phyloP scores from a whole-genome alignment of 345 rosid genomes.

The Anastatica hierochuntica region DNA sequence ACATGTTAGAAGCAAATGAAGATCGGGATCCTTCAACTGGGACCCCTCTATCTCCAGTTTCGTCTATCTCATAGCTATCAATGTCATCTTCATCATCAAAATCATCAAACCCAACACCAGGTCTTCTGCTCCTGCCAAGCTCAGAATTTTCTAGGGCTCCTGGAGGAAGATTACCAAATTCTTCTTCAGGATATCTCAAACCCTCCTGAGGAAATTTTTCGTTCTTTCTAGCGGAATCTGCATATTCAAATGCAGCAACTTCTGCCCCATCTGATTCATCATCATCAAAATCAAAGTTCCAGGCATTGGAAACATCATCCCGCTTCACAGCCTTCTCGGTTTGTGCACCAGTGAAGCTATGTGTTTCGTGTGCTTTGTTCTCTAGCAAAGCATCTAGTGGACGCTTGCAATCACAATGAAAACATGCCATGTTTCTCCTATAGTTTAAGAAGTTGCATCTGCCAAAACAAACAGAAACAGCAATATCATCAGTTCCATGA shows the following conservation, averaged over 20 bases:
- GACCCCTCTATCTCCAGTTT: slow-evolving; percentile 25
- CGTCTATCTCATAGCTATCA: slow-evolving; percentile 81
- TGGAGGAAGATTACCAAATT: slow-evolving; percentile 22
- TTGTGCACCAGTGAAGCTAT: slow-evolving; percentile 33
- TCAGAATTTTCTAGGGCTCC: slow-evolving; percentile 40
- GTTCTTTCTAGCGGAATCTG: slow-evolving; percentile 42
- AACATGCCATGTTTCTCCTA: slow-evolving; percentile 84
- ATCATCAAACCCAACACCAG: slow-evolving; percentile 75
- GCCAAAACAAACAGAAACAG: slow-evolving; percentile 27
- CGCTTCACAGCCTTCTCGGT: slow-evolving; percentile 34
- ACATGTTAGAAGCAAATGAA: slow-evolving; percentile 24
- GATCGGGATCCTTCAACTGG: slow-evolving; percentile 17
- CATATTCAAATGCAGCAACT: slow-evolving; percentile 86
- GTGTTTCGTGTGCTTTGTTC: slow-evolving; percentile 44
- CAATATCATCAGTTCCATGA: neutral
- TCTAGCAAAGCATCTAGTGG: slow-evolving; percentile 67
- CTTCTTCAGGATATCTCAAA: slow-evolving; percentile 33
- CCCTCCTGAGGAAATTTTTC: slow-evolving; percentile 29
- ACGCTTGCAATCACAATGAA: slow-evolving; percentile 96
- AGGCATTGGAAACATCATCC: slow-evolving; percentile 67
- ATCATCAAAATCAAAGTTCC: slow-evolving; percentile 97
- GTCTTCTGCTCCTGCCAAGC: slow-evolving; percentile 23
- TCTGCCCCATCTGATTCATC: slow-evolving; percentile 98
- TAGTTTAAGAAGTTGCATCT: slow-evolving; percentile 98
- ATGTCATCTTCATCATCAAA: slow-evolving; percentile 87